Percentiles rank a stretch among this genome's conserved stretches.
Conservation (phyloP, 2,329 filamentous ascomycete species). For the Fusarium robinianum region DNA sequence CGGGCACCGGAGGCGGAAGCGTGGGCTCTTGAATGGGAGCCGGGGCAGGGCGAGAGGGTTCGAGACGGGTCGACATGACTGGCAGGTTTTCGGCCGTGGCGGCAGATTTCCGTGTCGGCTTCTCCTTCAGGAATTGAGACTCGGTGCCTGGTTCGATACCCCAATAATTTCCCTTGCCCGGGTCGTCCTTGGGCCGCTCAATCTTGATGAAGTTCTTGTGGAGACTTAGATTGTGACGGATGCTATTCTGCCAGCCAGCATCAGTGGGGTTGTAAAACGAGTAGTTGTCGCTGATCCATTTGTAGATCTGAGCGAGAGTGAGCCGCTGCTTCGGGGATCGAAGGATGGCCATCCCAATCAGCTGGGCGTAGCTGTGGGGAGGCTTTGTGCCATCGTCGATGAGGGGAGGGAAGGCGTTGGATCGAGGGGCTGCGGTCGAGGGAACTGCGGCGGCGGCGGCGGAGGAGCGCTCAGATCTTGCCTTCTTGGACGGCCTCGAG, state of each 20-base stretch:
- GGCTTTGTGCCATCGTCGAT: constrained; percentile 89
- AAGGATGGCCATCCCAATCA: constrained; percentile 97
- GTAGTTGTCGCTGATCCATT: constrained; percentile 97
- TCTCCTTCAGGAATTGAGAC: constrained; percentile 86
- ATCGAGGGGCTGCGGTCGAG: constrained; percentile 60
- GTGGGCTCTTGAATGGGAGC: constrained; percentile 50
- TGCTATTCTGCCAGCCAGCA: constrained; percentile 98
- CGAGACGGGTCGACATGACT: constrained; percentile 61
- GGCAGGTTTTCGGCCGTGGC: constrained; percentile 61
- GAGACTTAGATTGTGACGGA: constrained; percentile 94
- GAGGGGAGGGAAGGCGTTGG: constrained; percentile 79
- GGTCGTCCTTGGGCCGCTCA: constrained; percentile 94
- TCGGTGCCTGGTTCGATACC: constrained; percentile 89
- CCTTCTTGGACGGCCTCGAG: constrained; percentile 68
- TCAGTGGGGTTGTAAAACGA: constrained; percentile 84
- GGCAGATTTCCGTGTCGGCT: constrained; percentile 65
- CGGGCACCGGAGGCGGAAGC: constrained; percentile 50
- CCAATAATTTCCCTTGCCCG: constrained; percentile 98
- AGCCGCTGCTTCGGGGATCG: constrained; percentile 81
- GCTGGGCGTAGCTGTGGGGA: constrained; percentile 86
- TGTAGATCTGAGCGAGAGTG: constrained; percentile 95
- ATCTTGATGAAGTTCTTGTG: constrained; percentile 98
- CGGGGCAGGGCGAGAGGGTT: constrained; percentile 52
- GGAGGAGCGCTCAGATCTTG: constrained; percentile 56
- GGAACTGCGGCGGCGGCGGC: constrained; percentile 34